Evolutionary conservation across 139 green algal genomes (phyloP), one percentile per base, ranked within the genome.

Genomic region (Helicosporidium sp.): DNA sequence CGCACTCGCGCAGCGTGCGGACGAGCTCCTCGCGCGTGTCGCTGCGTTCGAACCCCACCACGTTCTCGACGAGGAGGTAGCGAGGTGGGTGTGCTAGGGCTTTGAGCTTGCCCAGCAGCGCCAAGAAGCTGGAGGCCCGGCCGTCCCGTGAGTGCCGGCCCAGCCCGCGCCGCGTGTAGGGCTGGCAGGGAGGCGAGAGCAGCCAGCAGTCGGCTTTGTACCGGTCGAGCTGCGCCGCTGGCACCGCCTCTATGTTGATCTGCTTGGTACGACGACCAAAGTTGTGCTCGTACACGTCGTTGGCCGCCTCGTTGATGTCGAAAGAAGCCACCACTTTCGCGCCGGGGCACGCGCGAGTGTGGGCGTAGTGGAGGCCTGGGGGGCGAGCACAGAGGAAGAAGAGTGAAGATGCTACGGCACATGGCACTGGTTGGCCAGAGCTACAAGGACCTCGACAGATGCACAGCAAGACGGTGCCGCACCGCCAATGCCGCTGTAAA

Each of bases 181-280:
- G 78, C 61, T 89, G 78, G 60, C 78, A 89, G 20, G 78, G 78
- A 5, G 78, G 78, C 23, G 78, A 69, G 29, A 86, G 49, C 48
- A 85, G 44, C 77, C 75, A 86, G 2, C 78, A 6, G 24, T 82
- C 50, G 20, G 70, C 70, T 3, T 13, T 43, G 35, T 65, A 68
- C 18, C 22, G 26, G 40, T 78, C 67, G 34, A 82, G 58, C 33
- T 61, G 12, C 7, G 24, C 20, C 8, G 55, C 48, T 18, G 54
- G 48, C 15, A 83, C 7, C 15, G 39, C 48, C 35, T 71, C 55
- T 13, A 87, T 66, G 60, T 83, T 78, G 16, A 35, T 26, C 64
- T 70, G 52, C 40, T 50, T 26, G 2, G 71, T 65, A 12, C 49
- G 31, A 15, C 54, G 20, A 15, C 73, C 65, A 52, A 75, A 78